Base-by-base conservation (phyloP, 768 basidiomycete species). In the Thelephora ganbajun region DNA sequence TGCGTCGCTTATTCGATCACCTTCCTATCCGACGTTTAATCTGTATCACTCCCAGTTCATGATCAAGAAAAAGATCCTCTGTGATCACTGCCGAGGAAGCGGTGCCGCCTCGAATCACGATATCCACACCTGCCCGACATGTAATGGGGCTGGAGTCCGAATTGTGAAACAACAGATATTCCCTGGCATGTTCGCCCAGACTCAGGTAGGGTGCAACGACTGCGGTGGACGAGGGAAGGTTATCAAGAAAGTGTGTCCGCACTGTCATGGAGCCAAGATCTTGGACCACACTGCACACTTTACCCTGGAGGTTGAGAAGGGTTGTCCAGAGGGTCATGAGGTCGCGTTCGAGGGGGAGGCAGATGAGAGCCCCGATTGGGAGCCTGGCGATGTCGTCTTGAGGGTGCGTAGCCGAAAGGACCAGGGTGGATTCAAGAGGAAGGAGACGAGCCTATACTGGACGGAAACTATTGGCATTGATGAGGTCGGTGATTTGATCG, bases 331-430 rank as follows among this genome's bases (percentile, higher is more conserved):
- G 58, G 91, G 87, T 1, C 81, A 87, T 57, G 89, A 99, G 61
- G 76, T 93, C 34, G 73, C 93, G 1, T 97, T 92, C 50, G 89
- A 96, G 56, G 91, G 90, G n/a, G 93, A 97, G 61, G 86, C 87
- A 41, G 96, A 98, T 60, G 93, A 99, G 66, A 85, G 72, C 48
- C 89, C 90, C 2, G 96, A 98, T 55, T 96, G 86, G 86, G 92
- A 94, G 57, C 69, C 96, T 5, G 96, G 96, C 6, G 93, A 99
- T 64, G 77, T 99, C 44, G 71, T 98, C 34, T 69, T 98, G 43
- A 70, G 91, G 45, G 80, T 98, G 13, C 69, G 83, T 54, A 92
- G 83, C 57, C 74, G 74, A 63, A 79, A 80, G 55, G 74, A 80
- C 50, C 76, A 75, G 53, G 91, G 89, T 43, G 78, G 81, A 2